Base-by-base conservation (phyloP, 768 basidiomycete species). In the Lyophyllum semitale region DNA sequence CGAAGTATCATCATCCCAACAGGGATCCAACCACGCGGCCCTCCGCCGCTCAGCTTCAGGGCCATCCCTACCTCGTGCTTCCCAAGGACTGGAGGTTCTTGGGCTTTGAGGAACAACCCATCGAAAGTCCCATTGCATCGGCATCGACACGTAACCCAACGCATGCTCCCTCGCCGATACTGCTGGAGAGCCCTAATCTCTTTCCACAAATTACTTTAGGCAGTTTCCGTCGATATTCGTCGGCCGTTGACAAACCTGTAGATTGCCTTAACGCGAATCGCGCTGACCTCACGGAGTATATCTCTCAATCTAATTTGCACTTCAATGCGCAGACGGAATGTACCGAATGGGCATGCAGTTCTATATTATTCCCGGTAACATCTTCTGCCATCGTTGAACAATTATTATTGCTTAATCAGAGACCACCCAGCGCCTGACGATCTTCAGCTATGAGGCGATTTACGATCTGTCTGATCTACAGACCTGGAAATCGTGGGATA, bases 21-120 rank as follows among this genome's bases (percentile, higher is more conserved):
- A 92, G 90, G 53, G 84, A 94, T 66, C 93, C 94, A 8, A 83
- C 86, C 42, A 83, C 88, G 61, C 87, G 94, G 27, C 89, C 93
- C 1, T 83, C 75, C 29, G 91, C 93, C 22, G 74, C 81, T 22
- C 88, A 92, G 62, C 80, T 95, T 51, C 80, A 86, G 58, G 76
- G 77, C 58, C 93, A 96, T 70, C 80, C 80, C 22, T 95, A 91
- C 74, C 80, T 93, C 44, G 73, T 70, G 58, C 79, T 91, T 51
- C 82, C 85, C 48, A 76, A 78, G 32, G 85, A 80, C 51, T 93
- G 91, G 91, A 70, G 73, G 46, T 93, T 93, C 77, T 81, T 75
- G 59, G 84, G 83, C 66, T 84, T 83, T 22, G 64, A 76, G 37
- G 37, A 73, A 66, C 60, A 66, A 64, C 52, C 54, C 57, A 30